Evolutionary conservation across 148 eudicot species (phyloP).

Genomic region (Oxyria digyna): DNA sequence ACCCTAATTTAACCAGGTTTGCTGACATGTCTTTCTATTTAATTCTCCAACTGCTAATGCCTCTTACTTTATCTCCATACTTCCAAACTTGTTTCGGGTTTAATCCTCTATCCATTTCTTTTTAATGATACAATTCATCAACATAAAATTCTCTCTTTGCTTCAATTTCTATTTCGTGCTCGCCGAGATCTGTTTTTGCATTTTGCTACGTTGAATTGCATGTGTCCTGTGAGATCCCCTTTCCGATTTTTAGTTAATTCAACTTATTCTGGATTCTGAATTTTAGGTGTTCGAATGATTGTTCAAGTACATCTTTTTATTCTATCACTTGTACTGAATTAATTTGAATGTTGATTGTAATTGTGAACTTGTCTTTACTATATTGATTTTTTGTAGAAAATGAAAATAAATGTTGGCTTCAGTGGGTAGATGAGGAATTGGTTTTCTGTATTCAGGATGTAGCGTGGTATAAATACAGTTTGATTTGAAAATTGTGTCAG

Average conservation of each 20-base stretch:
- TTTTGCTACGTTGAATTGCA: conserved; percentile 2
- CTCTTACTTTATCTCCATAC: neutral
- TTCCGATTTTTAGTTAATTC: neutral
- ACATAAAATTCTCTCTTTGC: neutral
- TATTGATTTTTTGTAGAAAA: neutral
- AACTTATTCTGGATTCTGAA: neutral
- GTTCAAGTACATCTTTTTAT: neutral
- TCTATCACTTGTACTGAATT: neutral
- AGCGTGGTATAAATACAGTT: neutral
- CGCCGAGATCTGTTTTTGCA: neutral
- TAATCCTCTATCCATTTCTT: neutral
- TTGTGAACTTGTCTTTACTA: neutral
- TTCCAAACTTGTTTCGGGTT: neutral
- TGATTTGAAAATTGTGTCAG: neutral
- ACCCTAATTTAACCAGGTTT: conserved; percentile 4
- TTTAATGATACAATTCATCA: neutral
- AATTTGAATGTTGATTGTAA: neutral
- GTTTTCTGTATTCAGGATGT: neutral
- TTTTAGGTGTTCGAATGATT: neutral
- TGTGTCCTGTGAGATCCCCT: conserved; percentile 7
- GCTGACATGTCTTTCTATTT: neutral
- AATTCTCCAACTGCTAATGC: neutral
- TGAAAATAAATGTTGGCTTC: neutral
- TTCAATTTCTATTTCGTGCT: neutral
- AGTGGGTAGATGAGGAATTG: neutral